phyloP scores from a whole-genome alignment of 1,284 basidiomycete genomes.

The Boletellus sp. region DNA sequence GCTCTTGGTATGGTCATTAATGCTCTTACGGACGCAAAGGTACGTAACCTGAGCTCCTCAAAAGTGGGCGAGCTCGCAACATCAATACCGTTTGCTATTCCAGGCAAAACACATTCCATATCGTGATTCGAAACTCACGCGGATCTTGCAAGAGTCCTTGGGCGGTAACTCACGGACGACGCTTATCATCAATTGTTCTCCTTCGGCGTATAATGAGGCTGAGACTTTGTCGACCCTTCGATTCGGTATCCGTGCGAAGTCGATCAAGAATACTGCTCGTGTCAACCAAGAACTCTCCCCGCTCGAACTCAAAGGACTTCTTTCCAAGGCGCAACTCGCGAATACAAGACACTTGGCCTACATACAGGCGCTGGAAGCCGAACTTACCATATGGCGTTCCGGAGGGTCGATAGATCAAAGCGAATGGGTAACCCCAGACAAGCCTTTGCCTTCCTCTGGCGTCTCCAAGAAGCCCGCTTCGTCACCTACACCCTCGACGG shows the following conservation, averaged over 20 bases:
- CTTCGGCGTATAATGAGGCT: slow-evolving; percentile 92
- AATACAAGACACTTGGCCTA: slow-evolving; percentile 84
- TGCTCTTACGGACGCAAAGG: slow-evolving; percentile 94
- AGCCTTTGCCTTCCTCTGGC: slow-evolving; percentile 41
- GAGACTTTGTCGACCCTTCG: slow-evolving; percentile 97
- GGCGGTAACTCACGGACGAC: slow-evolving; percentile 99
- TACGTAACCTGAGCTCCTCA: slow-evolving; percentile 32
- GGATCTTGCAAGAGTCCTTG: slow-evolving; percentile 98
- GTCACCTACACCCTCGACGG: slow-evolving; percentile 60
- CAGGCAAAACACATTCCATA: slow-evolving; percentile 98
- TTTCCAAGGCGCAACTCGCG: slow-evolving; percentile 88
- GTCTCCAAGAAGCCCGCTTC: slow-evolving; percentile 59
- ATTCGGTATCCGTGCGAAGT: slow-evolving; percentile 98
- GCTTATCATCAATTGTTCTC: slow-evolving; percentile 98
- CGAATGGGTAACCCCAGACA: slow-evolving; percentile 78
- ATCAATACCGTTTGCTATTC: slow-evolving; percentile 3
- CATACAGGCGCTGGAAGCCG: slow-evolving; percentile 87
- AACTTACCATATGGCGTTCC: slow-evolving; percentile 86
- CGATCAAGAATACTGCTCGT: slow-evolving; percentile 99
- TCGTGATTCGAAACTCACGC: slow-evolving; percentile 98
- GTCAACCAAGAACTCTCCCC: slow-evolving; percentile 98
- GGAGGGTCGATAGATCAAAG: slow-evolving; percentile 85
- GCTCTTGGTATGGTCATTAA: slow-evolving; percentile 99
- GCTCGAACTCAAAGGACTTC: slow-evolving; percentile 87
- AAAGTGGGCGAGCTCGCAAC: slow-evolving; percentile 2